These are phyloP conservation scores for Colletotrichum sansevieriae DNA, from an alignment of 2,329 filamentous ascomycete genomes.

Conservation along the genomic window DNA sequence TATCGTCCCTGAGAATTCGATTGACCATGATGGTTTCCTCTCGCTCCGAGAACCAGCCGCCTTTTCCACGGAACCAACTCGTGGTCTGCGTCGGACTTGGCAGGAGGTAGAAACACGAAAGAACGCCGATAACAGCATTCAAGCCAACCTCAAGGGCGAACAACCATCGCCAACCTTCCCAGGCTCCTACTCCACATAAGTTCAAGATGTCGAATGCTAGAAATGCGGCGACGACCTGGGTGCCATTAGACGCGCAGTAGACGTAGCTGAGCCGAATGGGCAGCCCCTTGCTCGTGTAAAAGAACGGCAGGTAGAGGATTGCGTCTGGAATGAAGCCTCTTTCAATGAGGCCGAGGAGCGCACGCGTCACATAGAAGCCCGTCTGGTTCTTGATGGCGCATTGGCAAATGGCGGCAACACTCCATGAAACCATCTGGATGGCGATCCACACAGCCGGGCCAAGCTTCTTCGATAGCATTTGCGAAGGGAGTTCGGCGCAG, in stretches of 20 bases:
- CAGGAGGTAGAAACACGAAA: slow-evolving; percentile 60
- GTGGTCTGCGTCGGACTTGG: slow-evolving; percentile 71
- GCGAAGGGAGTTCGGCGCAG: slow-evolving; percentile 66
- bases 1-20: slow-evolving; percentile 56
- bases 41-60: slow-evolving; percentile 68
- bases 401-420: slow-evolving; percentile 51
- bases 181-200: slow-evolving; percentile 61
- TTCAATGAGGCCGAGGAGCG: slow-evolving; percentile 62
- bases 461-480: slow-evolving; percentile 62
- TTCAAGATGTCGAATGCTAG: slow-evolving; percentile 67
- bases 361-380: slow-evolving; percentile 50
- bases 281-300: slow-evolving; percentile 76
- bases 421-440: slow-evolving; percentile 57
- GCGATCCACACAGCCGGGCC: slow-evolving; percentile 65
- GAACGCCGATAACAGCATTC: slow-evolving; percentile 59
- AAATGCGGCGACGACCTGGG: slow-evolving; percentile 64
- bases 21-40: slow-evolving; percentile 76
- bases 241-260: slow-evolving; percentile 70
- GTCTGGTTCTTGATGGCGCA: slow-evolving; percentile 47
- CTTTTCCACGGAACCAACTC: slow-evolving; percentile 65
- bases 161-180: slow-evolving; percentile 67
- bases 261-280: slow-evolving; percentile 75
- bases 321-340: slow-evolving; percentile 54
- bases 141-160: slow-evolving; percentile 60
- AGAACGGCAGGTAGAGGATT: slow-evolving; percentile 68